Conservation (phyloP, 331 rosid genomes). For the Saraca asoca region DNA sequence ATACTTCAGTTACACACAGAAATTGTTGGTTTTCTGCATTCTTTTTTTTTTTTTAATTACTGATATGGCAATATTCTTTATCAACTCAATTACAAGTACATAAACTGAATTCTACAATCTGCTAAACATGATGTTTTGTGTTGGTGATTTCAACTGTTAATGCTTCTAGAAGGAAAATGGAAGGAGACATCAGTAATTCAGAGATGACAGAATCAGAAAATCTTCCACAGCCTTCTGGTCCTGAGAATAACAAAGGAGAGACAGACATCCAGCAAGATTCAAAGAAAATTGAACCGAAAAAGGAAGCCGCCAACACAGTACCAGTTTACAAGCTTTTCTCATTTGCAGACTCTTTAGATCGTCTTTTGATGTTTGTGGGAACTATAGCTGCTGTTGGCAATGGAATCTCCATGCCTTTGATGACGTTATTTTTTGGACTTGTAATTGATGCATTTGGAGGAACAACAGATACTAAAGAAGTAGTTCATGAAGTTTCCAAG, state of each 20-base stretch:
- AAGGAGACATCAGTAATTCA: slow-evolving; percentile 14
- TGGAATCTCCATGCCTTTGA: slow-evolving; percentile 60
- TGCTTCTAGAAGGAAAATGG: slow-evolving; percentile 30
- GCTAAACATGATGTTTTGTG: slow-evolving; percentile 2
- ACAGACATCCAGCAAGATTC: slow-evolving; percentile 26
- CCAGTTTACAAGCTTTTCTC: slow-evolving; percentile 76
- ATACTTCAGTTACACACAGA: too few species aligned
- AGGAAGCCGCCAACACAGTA: slow-evolving; percentile 46
- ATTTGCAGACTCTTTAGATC: slow-evolving; percentile 70
- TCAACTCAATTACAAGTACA: too few species aligned
- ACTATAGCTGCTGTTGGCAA: slow-evolving; percentile 60
- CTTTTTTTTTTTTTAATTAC: too few species aligned
- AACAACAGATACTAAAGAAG: slow-evolving; percentile 23
- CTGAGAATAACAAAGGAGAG: neutral
- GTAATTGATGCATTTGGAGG: slow-evolving; percentile 67
- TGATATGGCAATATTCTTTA: too few species aligned
- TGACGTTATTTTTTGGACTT: slow-evolving; percentile 67
- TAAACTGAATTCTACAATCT: too few species aligned
- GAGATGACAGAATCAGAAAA: slow-evolving; percentile 1
- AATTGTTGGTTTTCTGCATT: too few species aligned
- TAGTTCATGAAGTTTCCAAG: slow-evolving; percentile 65
- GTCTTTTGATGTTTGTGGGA: slow-evolving; percentile 62
- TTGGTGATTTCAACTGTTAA: slow-evolving; percentile 24
- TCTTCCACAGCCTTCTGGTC: slow-evolving; percentile 10
- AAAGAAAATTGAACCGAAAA: slow-evolving; percentile 42